A percentile compares a stretch with the other conserved stretches of the same genome.
phyloP scores from a whole-genome alignment of 148 eudicot species.

The Diospyros lotus region DNA sequence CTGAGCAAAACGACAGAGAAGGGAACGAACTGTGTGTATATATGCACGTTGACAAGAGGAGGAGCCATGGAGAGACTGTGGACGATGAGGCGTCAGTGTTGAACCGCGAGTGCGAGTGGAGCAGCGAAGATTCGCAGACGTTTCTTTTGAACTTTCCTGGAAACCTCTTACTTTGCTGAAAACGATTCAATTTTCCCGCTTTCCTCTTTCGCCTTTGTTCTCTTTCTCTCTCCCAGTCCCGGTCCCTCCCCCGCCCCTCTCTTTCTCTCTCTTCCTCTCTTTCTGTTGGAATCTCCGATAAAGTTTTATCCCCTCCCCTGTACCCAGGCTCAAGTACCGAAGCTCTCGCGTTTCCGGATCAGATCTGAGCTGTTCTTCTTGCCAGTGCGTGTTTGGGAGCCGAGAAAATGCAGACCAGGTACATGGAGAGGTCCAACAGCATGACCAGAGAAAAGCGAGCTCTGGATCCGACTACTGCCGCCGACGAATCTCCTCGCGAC shows the following conservation, averaged over 20 bases:
- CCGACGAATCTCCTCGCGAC: slow-evolving; percentile 68
- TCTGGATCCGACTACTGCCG: slow-evolving; percentile 50
- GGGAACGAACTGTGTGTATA: too few relatives aligned
- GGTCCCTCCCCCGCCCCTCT: background rate
- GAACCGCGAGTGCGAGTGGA: background rate
- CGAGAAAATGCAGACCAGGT: slow-evolving; percentile 65
- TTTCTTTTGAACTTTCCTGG: slow-evolving; percentile 38
- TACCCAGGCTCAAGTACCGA: too few relatives aligned
- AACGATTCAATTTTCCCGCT: slow-evolving; percentile 38
- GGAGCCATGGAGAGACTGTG: too few relatives aligned
- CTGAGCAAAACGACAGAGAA: too few relatives aligned
- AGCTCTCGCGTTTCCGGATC: slow-evolving; percentile 8
- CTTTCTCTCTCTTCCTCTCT: slow-evolving; percentile 2
- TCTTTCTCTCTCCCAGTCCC: background rate
- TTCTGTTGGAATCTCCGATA: background rate
- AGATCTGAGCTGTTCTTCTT: slow-evolving; percentile 14
- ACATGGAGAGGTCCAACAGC: slow-evolving; percentile 72
- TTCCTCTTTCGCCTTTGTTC: slow-evolving; percentile 11
- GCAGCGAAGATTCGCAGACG: slow-evolving; percentile 33
- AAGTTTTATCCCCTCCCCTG: background rate
- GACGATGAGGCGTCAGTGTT: too few relatives aligned
- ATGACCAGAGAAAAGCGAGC: slow-evolving; percentile 64
- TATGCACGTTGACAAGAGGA: too few relatives aligned
- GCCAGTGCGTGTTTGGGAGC: slow-evolving; percentile 7
- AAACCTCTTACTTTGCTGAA: slow-evolving; percentile 12